Percentiles rank a stretch among this genome's conserved stretches.
phyloP scores from a whole-genome alignment of 2,329 filamentous ascomycete genomes.

The Fusarium odoratissimum region DNA sequence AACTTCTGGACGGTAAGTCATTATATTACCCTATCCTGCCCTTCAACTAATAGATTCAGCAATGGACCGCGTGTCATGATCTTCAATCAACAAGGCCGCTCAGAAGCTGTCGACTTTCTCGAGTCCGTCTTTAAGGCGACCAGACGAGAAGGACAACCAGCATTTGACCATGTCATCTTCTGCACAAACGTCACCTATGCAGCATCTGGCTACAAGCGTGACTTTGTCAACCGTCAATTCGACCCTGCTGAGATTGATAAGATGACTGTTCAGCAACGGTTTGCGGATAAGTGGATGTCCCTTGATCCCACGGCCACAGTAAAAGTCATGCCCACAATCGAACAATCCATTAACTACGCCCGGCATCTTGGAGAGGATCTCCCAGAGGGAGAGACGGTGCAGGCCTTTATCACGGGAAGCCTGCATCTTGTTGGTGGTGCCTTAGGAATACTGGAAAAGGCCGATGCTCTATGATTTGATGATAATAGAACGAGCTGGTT shows the following conservation, averaged over 20 bases:
- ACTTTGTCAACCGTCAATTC: slow-evolving; percentile 68
- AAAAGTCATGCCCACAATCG: slow-evolving; percentile 63
- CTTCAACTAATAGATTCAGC: slow-evolving; percentile 31
- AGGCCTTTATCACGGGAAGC: slow-evolving; percentile 70
- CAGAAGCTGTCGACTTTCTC: slow-evolving; percentile 66
- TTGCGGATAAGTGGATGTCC: slow-evolving; percentile 62
- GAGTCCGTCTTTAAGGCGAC: slow-evolving; percentile 56
- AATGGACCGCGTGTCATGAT: slow-evolving; percentile 69
- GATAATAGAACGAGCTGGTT: background rate
- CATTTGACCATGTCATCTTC: slow-evolving; percentile 82
- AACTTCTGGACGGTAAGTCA: slow-evolving; percentile 49
- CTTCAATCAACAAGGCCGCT: slow-evolving; percentile 85
- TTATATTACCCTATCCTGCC: background rate
- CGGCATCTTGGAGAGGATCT: slow-evolving; percentile 50
- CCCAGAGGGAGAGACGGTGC: slow-evolving; percentile 51
- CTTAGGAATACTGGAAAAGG: slow-evolving; percentile 61
- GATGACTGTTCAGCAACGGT: slow-evolving; percentile 64
- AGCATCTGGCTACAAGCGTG: slow-evolving; percentile 62
- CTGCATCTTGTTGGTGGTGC: slow-evolving; percentile 71
- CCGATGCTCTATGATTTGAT: slow-evolving; percentile 53
- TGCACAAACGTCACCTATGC: slow-evolving; percentile 78
- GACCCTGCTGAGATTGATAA: slow-evolving; percentile 63
- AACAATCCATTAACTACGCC: slow-evolving; percentile 64
- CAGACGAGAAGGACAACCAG: slow-evolving; percentile 43
- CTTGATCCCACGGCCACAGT: slow-evolving; percentile 61